Base-by-base conservation (phyloP, 2,329 filamentous ascomycete genomes). In the Trichoderma pleuroti region DNA sequence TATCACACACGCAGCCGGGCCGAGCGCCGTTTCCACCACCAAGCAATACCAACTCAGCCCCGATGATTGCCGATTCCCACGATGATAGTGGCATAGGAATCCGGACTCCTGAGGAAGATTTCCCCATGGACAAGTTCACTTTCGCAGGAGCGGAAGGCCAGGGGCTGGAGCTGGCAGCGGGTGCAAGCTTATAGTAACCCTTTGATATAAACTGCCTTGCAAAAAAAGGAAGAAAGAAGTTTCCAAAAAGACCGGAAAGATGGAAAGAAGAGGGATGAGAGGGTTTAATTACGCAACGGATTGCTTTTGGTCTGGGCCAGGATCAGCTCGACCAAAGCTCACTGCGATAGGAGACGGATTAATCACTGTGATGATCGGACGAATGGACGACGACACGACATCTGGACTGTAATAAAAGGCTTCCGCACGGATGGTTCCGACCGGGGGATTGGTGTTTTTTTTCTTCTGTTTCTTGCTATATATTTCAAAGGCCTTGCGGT, bases 71-170 rank as follows among this genome's bases (percentile, higher is more conserved):
- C 71, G 84, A 85, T 70, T 81, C 77, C 3, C 87, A 91, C 72
- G 91, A 93, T 74, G 92, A 93, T 74, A 93, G 91, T 76, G 91
- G 91, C 1, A 93, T 93, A 72, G 90, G 90, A 34, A 90, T 93
- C 75, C 83, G 88, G 64, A 90, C 88, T 5, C 88, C 89, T 1
- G 89, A 91, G 67, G 89, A 91, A 68, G 89, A 91, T 30, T 89
- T 88, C 60, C 82, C 85, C 1, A 85, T 88, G 78, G 86, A 87
- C 66, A 90, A 90, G 76, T 90, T 86, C 76, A 82, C 83, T 11
- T 86, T 85, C 71, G 75, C 81, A 14, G 78, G 78, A 46, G 72
- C 77, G 30, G 80, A 83, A 36, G 77, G 76, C 30, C 78, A 82
- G 68, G 78, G 74, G 18, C 64, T 77, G 32, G 81, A 79, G 26